A percentile compares a stretch with the other conserved stretches of the same genome.
Evolutionary conservation across 108 stramenopile species (phyloP).

Genomic region (Chaetoceros muelleri): DNA sequence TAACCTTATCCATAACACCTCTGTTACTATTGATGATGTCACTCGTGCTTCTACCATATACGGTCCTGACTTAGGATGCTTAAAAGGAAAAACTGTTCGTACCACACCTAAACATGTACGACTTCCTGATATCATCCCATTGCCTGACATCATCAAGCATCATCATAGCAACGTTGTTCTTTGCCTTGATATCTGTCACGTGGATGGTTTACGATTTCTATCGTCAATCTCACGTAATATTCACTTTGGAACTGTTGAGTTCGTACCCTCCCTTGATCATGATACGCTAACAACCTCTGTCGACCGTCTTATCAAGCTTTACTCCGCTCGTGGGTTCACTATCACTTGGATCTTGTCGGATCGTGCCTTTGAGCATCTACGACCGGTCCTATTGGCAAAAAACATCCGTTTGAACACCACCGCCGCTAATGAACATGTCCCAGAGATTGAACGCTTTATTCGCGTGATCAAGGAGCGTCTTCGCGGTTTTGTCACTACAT

Average conservation of each 20-base stretch:
- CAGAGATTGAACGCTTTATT: no score
- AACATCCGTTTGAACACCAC: conserved; percentile 1
- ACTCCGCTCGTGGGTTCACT: conserved; percentile 19
- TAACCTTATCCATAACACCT: conserved; percentile 20
- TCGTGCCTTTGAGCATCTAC: no score
- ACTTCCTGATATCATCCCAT: background rate
- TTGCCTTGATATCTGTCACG: conserved; percentile 21
- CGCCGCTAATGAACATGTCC: conserved; percentile 23
- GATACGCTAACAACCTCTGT: background rate
- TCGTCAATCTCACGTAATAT: conserved; percentile 16
- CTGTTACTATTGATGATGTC: conserved; percentile 20
- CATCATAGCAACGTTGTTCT: conserved; percentile 11
- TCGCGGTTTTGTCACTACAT: conserved; percentile 14
- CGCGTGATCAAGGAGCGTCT: conserved; percentile 29
- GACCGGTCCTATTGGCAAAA: conserved; percentile 3
- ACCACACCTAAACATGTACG: background rate
- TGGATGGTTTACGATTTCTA: no score
- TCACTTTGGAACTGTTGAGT: conserved; percentile 15
- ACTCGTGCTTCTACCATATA: conserved; percentile 18
- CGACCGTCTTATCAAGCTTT: conserved; percentile 8
- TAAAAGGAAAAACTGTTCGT: conserved; percentile 34
- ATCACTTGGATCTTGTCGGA: conserved; percentile 17
- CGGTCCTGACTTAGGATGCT: conserved; percentile 13
- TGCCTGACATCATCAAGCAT: no score
- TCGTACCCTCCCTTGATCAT: no score